A percentile compares a stretch with the other conserved stretches of the same genome.
phyloP scores from a whole-genome alignment of 1,284 basidiomycete species.

The Boletus smithii region DNA sequence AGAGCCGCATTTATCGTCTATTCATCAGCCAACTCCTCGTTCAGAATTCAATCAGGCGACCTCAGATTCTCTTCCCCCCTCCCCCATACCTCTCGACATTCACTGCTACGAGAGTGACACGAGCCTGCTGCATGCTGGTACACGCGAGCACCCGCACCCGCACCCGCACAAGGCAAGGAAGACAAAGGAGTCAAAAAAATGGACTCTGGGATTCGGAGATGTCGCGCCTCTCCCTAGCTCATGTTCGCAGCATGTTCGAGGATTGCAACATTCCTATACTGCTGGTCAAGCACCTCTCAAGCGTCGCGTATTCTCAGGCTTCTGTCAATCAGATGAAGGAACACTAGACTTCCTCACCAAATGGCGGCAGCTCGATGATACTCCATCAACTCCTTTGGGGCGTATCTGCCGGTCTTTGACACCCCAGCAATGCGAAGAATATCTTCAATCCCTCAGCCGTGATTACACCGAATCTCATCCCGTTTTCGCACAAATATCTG shows the following conservation, averaged over 20 bases:
- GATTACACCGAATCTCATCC: conserved; percentile 40
- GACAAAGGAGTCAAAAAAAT: conserved; percentile 4
- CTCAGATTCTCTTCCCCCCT: conserved; percentile 9
- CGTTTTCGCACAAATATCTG: conserved; percentile 48
- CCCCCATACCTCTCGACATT: background rate
- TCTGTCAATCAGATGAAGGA: conserved; percentile 4
- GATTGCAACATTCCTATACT: conserved; percentile 41
- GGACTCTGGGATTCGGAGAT: conserved; percentile 4
- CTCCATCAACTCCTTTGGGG: background rate
- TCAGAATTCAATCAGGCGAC: conserved; percentile 8
- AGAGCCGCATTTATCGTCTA: conserved; percentile 14
- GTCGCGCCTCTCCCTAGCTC: conserved; percentile 48
- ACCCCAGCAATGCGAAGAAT: conserved; percentile 19
- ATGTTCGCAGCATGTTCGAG: conserved; percentile 62
- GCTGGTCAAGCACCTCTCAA: conserved; percentile 9
- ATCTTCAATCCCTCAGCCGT: conserved; percentile 12
- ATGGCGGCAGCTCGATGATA: conserved; percentile 1
- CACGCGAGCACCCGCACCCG: background rate
- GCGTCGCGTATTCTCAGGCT: conserved; percentile 5
- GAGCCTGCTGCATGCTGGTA: conserved; percentile 7
- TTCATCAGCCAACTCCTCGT: conserved; percentile 10
- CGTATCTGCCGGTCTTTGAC: conserved; percentile 10
- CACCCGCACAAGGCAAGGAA: conserved; percentile 3
- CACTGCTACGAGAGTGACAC: conserved; percentile 4
- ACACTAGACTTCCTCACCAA: conserved; percentile 22